Evolutionary conservation across 2,329 filamentous ascomycete species (phyloP).

Genomic region (Plenodomus lindquistii): DNA sequence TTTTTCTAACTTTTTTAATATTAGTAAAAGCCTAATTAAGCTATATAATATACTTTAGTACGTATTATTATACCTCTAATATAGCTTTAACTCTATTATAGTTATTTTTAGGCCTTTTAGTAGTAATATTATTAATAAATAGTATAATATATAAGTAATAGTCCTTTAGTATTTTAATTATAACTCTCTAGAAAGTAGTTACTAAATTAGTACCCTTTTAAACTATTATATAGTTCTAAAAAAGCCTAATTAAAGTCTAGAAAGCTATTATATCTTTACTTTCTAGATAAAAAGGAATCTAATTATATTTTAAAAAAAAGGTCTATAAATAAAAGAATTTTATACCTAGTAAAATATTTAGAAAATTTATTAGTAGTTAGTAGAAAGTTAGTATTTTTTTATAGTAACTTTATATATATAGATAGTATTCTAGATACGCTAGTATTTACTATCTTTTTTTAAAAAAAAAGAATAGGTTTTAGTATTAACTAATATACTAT

Average conservation of each 20-base stretch:
- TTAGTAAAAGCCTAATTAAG: constrained; percentile 1
- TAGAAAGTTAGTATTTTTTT: neutral
- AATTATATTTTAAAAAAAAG: neutral
- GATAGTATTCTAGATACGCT: neutral
- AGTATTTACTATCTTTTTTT: neutral
- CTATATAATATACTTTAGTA: too few relatives aligned
- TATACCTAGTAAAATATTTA: neutral
- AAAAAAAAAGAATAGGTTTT: neutral
- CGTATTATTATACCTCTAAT: neutral
- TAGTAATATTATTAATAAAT: constrained; percentile 3
- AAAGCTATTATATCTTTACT: neutral
- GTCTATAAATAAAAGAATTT: neutral
- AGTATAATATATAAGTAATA: neutral
- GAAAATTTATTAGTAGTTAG: neutral
- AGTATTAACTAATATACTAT: neutral
- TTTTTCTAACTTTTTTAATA: neutral
- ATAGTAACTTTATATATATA: constrained; percentile 1
- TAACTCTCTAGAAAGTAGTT: constrained; percentile 1
- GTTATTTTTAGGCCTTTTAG: neutral
- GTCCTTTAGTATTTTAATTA: constrained; percentile 6
- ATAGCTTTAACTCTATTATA: neutral
- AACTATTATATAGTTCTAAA: neutral
- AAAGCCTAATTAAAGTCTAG: neutral
- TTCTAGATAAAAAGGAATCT: neutral
- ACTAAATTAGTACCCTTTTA: constrained; percentile 2